phyloP scores from a whole-genome alignment of 192 early-diverging fungal species.

The Backusella sp. region DNA sequence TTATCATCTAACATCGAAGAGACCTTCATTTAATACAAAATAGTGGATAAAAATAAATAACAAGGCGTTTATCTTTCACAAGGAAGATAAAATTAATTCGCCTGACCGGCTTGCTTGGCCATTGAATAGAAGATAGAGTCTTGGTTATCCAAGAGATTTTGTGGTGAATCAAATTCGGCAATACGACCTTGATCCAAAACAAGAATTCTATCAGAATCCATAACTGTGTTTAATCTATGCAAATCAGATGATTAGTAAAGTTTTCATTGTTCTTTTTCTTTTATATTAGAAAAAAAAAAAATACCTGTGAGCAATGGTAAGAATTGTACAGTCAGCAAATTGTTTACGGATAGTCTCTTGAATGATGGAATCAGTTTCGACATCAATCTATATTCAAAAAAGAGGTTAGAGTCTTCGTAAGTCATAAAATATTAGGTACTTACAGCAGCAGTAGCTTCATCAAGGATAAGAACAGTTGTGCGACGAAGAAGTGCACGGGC shows the following conservation, averaged over 20 bases:
- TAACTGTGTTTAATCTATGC: conserved; percentile 70
- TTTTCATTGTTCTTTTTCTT: no score
- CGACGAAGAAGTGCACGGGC: conserved; percentile 70
- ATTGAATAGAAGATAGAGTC: conserved; percentile 44
- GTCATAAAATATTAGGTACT: background rate
- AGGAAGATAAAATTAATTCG: conserved; percentile 14
- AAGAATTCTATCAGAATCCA: conserved; percentile 65
- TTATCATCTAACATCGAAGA: background rate
- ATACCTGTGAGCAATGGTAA: conserved; percentile 71
- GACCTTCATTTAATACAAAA: background rate
- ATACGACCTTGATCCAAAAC: conserved; percentile 75
- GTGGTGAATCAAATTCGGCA: conserved; percentile 71
- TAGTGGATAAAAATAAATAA: background rate
- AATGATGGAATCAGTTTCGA: conserved; percentile 63
- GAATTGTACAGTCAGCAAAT: conserved; percentile 71
- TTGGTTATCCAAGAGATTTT: conserved; percentile 48
- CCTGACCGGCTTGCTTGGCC: conserved; percentile 45
- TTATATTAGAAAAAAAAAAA: no score
- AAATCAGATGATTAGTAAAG: no score
- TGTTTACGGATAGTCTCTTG: conserved; percentile 74
- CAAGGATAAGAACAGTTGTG: conserved; percentile 74
- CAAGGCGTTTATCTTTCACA: background rate
- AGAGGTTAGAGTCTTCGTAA: background rate
- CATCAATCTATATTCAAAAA: conserved; percentile 41
- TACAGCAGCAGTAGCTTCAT: conserved; percentile 83